These are phyloP conservation scores for Hypoxylon sp. DNA, from an alignment of 2,329 filamentous ascomycete species.

Conservation along the genomic window DNA sequence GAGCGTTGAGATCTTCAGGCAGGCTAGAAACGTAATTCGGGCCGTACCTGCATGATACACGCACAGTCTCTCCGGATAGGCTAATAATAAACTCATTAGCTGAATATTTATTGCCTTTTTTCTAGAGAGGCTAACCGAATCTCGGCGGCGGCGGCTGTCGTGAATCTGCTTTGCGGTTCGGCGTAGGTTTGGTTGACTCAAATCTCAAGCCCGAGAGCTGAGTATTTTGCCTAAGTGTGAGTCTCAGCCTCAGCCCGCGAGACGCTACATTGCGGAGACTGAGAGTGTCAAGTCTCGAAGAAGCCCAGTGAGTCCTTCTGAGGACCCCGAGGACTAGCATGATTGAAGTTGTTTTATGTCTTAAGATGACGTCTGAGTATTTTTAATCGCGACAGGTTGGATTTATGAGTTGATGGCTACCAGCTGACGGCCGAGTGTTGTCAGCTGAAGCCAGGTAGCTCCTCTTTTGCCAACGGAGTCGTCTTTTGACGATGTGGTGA, in stretches of 20 bases:
- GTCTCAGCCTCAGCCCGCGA: conserved; percentile 12
- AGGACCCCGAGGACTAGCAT: conserved; percentile 37
- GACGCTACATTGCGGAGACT: conserved; percentile 3
- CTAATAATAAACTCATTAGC: conserved; percentile 42
- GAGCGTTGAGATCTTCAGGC: conserved; percentile 74
- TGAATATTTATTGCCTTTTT: background rate
- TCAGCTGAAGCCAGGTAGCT: too few relatives aligned
- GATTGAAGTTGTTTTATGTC: background rate
- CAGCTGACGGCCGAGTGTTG: conserved; percentile 2
- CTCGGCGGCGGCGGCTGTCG: conserved; percentile 13
- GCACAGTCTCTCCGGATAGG: conserved; percentile 66
- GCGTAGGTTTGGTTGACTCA: conserved; percentile 32
- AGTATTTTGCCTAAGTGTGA: conserved; percentile 9
- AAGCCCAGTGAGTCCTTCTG: conserved; percentile 25
- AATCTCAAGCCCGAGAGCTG: conserved; percentile 23
- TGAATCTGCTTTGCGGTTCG: conserved; percentile 5
- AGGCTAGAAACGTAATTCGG: conserved; percentile 72
- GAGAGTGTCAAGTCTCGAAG: conserved; percentile 9
- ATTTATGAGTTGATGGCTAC: background rate
- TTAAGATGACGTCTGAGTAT: background rate
- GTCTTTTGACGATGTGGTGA: too few relatives aligned
- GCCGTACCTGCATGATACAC: conserved; percentile 79
- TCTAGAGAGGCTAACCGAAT: conserved; percentile 21
- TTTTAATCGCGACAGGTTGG: conserved; percentile 2
- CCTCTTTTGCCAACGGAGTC: too few relatives aligned